Percentiles rank a stretch among this genome's conserved stretches.
phyloP scores from a whole-genome alignment of 495 filamentous ascomycete genomes.

The Achaetomiella virescens region DNA sequence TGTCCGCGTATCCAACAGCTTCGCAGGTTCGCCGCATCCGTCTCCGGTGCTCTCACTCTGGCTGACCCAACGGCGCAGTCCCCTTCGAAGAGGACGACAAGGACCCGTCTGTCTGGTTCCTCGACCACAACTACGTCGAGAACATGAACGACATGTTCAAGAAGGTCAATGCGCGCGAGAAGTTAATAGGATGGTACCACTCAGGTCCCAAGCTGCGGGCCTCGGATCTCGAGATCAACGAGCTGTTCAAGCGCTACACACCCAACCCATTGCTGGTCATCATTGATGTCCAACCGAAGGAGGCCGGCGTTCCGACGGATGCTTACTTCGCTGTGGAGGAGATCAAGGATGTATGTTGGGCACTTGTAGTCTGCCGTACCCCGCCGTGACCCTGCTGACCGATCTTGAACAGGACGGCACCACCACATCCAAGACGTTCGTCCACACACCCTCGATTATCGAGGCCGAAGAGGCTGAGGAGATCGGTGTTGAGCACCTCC shows the following conservation, averaged over 20 bases:
- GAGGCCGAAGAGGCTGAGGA: constrained; percentile 98
- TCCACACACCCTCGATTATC: constrained; percentile 98
- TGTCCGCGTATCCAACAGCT: constrained; percentile 97
- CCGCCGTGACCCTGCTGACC: neutral
- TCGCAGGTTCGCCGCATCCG: constrained; percentile 60
- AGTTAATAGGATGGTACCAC: constrained; percentile 99
- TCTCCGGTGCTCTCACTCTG: neutral
- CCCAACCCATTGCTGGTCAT: constrained; percentile 94
- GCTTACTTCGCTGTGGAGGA: constrained; percentile 99
- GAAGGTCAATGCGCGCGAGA: constrained; percentile 98
- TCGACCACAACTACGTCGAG: constrained; percentile 99
- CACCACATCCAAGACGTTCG: constrained; percentile 93
- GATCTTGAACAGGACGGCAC: constrained; percentile 73
- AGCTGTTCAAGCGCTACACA: constrained; percentile 98
- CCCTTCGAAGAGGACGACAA: constrained; percentile 99
- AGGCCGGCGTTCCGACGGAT: constrained; percentile 95
- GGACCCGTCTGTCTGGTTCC: constrained; percentile 97
- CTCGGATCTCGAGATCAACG: constrained; percentile 98
- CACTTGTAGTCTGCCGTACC: neutral
- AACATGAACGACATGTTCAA: constrained; percentile 99
- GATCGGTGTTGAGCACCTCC: constrained; percentile 95
- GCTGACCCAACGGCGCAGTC: constrained; percentile 48
- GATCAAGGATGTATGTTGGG: constrained; percentile 90
- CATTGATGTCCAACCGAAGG: constrained; percentile 97
- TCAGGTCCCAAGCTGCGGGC: constrained; percentile 95